Percentiles rank a stretch among this genome's conserved stretches.
Evolutionary conservation across 2,329 filamentous ascomycete genomes (phyloP).

Genomic region (Ophiostoma novo-ulmi): DNA sequence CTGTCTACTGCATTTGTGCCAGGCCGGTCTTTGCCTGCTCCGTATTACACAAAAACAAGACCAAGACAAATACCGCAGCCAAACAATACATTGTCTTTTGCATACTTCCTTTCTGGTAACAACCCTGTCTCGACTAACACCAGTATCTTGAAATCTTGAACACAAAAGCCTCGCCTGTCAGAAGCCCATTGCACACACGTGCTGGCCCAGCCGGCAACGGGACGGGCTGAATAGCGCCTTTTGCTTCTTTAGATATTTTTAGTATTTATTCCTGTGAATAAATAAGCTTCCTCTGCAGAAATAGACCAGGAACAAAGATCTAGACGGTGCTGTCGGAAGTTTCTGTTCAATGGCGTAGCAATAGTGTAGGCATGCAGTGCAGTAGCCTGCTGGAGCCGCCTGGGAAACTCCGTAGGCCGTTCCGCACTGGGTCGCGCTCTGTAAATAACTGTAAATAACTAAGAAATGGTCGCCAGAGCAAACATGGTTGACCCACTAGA

Average conservation of each 20-base stretch:
- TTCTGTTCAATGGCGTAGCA: conserved; percentile 9
- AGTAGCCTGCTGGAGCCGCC: neutral
- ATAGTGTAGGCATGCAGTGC: neutral
- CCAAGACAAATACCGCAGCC: neutral
- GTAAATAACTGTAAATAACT: no score
- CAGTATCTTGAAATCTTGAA: neutral
- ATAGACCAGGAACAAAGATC: conserved; percentile 9
- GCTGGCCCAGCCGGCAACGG: neutral
- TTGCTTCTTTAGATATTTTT: neutral
- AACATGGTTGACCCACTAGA: neutral
- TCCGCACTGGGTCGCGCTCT: neutral
- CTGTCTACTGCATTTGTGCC: neutral
- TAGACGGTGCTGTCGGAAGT: conserved; percentile 3
- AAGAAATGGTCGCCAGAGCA: neutral
- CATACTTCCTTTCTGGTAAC: neutral
- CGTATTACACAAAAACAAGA: neutral
- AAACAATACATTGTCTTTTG: neutral
- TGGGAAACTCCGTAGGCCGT: neutral
- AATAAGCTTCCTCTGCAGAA: conserved; percentile 10
- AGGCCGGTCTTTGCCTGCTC: neutral
- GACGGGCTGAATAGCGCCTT: neutral
- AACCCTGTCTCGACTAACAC: neutral
- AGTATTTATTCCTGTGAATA: neutral
- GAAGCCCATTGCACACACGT: neutral
- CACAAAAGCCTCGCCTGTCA: neutral